Percentiles rank a stretch among this genome's conserved stretches.
Conservation (phyloP, 2,329 filamentous ascomycete genomes). For the Calonectria fujianensis region DNA sequence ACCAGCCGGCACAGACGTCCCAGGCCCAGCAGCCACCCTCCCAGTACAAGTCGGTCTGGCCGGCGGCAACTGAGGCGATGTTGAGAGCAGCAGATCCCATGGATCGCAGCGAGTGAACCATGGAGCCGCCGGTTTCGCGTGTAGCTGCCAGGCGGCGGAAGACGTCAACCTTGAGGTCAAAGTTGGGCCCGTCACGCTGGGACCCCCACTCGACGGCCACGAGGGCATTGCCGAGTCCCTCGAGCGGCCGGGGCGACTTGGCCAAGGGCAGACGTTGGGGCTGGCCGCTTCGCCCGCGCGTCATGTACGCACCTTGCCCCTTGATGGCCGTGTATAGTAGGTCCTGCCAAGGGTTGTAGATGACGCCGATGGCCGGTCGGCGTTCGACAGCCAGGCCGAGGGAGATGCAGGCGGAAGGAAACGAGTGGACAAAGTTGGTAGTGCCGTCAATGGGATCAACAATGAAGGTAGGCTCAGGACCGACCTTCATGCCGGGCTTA, state of each 20-base stretch:
- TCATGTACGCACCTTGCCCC: conserved; percentile 79
- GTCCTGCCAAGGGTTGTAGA: conserved; percentile 87
- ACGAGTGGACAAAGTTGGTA: conserved; percentile 87
- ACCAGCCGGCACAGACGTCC: conserved; percentile 90
- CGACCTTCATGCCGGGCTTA: conserved; percentile 78
- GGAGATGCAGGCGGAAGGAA: conserved; percentile 85
- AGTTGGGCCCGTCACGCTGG: conserved; percentile 81
- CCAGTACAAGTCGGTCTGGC: conserved; percentile 85
- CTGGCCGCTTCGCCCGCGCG: conserved; percentile 64
- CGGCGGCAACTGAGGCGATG: conserved; percentile 82
- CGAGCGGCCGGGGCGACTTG: conserved; percentile 72
- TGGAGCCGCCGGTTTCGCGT: conserved; percentile 79
- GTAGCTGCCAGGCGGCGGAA: conserved; percentile 77
- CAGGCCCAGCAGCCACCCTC: conserved; percentile 90
- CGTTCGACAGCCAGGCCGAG: conserved; percentile 81
- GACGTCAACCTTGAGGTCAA: conserved; percentile 79
- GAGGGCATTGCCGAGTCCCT: conserved; percentile 77
- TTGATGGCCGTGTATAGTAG: conserved; percentile 81
- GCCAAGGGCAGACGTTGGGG: conserved; percentile 64
- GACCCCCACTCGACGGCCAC: conserved; percentile 85
- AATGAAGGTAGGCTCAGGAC: conserved; percentile 83
- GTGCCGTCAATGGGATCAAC: conserved; percentile 88
- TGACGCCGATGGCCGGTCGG: conserved; percentile 80
- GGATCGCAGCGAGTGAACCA: conserved; percentile 85
- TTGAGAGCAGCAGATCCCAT: conserved; percentile 86